These are phyloP conservation scores for Salix suchowensis DNA, from an alignment of 345 rosid genomes.

Conservation along the genomic window DNA sequence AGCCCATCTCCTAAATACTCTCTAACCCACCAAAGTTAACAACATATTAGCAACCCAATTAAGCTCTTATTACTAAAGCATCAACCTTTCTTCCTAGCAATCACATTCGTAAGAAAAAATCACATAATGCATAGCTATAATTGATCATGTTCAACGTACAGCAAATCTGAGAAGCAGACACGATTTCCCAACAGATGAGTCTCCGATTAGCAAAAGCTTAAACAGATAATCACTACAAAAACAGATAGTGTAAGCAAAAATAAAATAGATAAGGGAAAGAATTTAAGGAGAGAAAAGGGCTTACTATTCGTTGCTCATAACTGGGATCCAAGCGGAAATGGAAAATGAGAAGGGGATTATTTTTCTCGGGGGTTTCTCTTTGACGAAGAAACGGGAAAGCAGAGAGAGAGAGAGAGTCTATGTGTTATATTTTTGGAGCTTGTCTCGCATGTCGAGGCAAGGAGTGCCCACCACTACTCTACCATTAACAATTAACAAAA, in stretches of 20 bases:
- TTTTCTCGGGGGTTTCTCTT: neutral
- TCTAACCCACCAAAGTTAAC: neutral
- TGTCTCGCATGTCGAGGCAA: neutral
- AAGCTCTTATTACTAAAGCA: neutral
- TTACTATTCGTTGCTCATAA: constrained; percentile 31
- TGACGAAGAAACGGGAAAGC: neutral
- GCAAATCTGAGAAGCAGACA: constrained; percentile 77
- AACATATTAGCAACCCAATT: neutral
- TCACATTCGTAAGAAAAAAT: neutral
- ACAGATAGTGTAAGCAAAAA: neutral
- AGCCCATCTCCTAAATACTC: neutral
- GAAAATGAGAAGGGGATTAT: neutral
- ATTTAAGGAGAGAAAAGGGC: neutral
- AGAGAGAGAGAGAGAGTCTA: neutral
- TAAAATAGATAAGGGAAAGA: neutral
- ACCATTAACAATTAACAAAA: no score
- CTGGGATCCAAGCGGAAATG: constrained; percentile 3
- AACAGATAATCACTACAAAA: constrained; percentile 65
- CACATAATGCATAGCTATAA: neutral
- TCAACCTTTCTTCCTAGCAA: neutral
- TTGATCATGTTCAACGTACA: constrained; percentile 28
- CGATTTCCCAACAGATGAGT: constrained; percentile 81
- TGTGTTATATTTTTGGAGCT: neutral
- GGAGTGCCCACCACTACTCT: neutral
- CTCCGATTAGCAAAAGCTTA: constrained; percentile 76